These are phyloP conservation scores for Incumbomyces delicatus DNA, from an alignment of 2,329 filamentous ascomycete species.

Conservation along the genomic window DNA sequence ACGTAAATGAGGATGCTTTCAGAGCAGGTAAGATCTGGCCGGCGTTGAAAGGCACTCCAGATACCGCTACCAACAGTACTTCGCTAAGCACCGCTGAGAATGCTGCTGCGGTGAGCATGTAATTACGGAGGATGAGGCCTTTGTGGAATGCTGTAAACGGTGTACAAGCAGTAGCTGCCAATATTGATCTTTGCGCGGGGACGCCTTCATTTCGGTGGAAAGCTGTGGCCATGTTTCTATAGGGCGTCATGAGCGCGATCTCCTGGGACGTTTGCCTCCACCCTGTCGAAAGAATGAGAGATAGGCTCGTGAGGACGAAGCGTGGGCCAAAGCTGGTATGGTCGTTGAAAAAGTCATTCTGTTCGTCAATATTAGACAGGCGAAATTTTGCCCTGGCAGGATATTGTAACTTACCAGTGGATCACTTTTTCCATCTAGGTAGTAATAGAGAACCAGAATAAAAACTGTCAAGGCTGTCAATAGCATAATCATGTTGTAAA, in stretches of 20 bases:
- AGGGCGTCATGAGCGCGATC: slow-evolving; percentile 11
- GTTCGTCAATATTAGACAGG: no score
- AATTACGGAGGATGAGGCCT: slow-evolving; percentile 7
- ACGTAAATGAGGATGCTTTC: slow-evolving; percentile 9
- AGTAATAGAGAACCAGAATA: slow-evolving; percentile 10
- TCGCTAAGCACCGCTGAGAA: slow-evolving; percentile 12
- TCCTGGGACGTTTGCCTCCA: slow-evolving; percentile 11
- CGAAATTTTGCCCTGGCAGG: no score
- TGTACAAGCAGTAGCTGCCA: neutral
- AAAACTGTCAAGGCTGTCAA: slow-evolving; percentile 7
- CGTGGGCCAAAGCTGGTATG: slow-evolving; percentile 7
- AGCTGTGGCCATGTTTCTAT: slow-evolving; percentile 7
- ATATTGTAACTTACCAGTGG: no score
- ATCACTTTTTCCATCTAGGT: slow-evolving; percentile 1
- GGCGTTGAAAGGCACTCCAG: slow-evolving; percentile 11
- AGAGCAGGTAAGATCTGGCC: slow-evolving; percentile 10
- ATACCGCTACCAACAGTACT: slow-evolving; percentile 11
- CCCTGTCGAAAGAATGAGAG: slow-evolving; percentile 7
- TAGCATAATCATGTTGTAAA: slow-evolving; percentile 8
- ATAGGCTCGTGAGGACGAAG: slow-evolving; percentile 9
- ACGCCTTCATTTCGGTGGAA: slow-evolving; percentile 1
- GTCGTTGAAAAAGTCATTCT: slow-evolving; percentile 13
- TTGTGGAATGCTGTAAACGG: slow-evolving; percentile 7
- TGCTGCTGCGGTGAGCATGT: slow-evolving; percentile 6
- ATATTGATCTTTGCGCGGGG: neutral